Conservation (phyloP, 2,329 filamentous ascomycete species). For the Phialemoniopsis sp. region DNA sequence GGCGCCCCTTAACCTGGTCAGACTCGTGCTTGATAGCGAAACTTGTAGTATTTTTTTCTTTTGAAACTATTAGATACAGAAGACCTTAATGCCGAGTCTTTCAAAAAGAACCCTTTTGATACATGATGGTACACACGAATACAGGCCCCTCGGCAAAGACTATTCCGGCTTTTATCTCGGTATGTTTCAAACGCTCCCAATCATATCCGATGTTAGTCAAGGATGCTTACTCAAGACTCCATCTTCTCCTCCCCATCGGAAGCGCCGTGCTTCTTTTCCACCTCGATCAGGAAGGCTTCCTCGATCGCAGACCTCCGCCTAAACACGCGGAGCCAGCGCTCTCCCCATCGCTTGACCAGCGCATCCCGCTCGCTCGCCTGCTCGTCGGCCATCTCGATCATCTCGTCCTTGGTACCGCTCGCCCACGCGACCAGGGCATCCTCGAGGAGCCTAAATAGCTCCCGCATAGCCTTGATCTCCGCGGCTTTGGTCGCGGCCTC, state of each 20-base stretch:
- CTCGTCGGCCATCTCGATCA: conserved; percentile 62
- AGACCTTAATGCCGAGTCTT: no score
- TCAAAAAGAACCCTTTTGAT: no score
- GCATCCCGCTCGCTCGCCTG: conserved; percentile 52
- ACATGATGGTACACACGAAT: no score
- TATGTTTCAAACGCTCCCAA: no score
- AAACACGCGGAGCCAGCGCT: conserved; percentile 84
- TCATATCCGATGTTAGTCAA: no score
- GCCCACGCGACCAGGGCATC: conserved; percentile 73
- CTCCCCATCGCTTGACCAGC: conserved; percentile 76
- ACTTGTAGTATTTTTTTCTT: no score
- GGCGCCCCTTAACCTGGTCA: no score
- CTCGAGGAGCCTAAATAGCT: conserved; percentile 77
- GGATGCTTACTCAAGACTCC: background rate
- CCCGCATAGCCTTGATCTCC: conserved; percentile 71
- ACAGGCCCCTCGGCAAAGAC: no score
- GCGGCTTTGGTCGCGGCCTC: conserved; percentile 62
- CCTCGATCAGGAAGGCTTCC: conserved; percentile 58
- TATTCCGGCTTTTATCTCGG: no score
- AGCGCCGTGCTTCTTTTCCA: conserved; percentile 17
- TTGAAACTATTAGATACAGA: no score
- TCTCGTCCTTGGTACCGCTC: conserved; percentile 66
- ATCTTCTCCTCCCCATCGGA: conserved; percentile 1
- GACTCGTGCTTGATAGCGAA: no score
- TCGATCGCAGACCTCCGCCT: conserved; percentile 78